Percentiles rank a stretch among this genome's conserved stretches.
Conservation (phyloP, 1,139 yeast genomes). For the Blastobotrys persicus region DNA sequence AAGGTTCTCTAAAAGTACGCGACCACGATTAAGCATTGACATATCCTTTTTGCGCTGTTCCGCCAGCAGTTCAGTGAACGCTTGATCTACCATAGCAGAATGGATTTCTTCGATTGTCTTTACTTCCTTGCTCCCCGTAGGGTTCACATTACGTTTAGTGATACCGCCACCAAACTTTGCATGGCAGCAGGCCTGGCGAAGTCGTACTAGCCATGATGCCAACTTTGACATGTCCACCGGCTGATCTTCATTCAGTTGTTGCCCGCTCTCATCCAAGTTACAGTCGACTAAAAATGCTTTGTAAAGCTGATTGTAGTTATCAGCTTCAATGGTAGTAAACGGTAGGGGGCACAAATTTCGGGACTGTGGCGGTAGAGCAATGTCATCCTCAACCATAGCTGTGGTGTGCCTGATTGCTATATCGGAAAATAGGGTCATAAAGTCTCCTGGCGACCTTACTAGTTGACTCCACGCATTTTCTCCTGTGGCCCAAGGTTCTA, state of each 20-base stretch:
- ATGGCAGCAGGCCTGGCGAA: conserved; percentile 82
- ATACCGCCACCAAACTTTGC: conserved; percentile 59
- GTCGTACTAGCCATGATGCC: conserved; percentile 56
- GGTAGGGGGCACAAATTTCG: conserved; percentile 67
- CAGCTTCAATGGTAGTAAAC: conserved; percentile 78
- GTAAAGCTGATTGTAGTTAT: conserved; percentile 66
- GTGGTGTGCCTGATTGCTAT: conserved; percentile 79
- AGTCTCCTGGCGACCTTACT: conserved; percentile 41
- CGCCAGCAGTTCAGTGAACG: conserved; percentile 49
- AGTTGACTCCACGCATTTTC: conserved; percentile 34
- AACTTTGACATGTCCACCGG: conserved; percentile 26
- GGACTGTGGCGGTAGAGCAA: conserved; percentile 72
- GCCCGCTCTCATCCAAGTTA: conserved; percentile 57
- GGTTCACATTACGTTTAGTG: conserved; percentile 31
- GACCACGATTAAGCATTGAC: conserved; percentile 55
- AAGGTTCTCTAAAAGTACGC: conserved; percentile 51
- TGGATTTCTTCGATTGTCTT: conserved; percentile 66
- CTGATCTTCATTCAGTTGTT: conserved; percentile 37
- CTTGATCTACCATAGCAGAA: conserved; percentile 56
- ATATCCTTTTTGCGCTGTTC: conserved; percentile 50
- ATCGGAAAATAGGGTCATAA: conserved; percentile 46
- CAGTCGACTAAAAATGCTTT: conserved; percentile 61
- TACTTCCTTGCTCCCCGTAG: conserved; percentile 29
- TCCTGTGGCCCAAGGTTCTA: conserved; percentile 56
- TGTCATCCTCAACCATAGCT: conserved; percentile 73